These are phyloP conservation scores for Thelephora aurantiotincta DNA, from an alignment of 768 basidiomycete genomes.

Conservation along the genomic window DNA sequence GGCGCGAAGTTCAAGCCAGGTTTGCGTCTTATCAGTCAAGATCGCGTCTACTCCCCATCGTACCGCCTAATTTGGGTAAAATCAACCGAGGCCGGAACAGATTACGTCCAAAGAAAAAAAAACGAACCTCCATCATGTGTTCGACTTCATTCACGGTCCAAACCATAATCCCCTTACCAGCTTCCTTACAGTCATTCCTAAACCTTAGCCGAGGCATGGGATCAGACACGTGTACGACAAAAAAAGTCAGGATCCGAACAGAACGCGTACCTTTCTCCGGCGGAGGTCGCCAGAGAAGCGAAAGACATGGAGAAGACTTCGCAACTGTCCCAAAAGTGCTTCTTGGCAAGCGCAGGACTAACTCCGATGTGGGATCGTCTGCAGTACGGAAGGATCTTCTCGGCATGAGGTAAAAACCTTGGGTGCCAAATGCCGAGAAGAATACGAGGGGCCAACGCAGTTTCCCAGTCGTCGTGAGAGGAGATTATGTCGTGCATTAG, in stretches of 20 bases:
- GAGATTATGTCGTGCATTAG: slow-evolving; percentile 59
- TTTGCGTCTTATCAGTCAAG: slow-evolving; percentile 61
- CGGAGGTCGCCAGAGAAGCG: slow-evolving; percentile 44
- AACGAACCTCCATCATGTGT: slow-evolving; percentile 76
- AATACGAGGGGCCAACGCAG: slow-evolving; percentile 61
- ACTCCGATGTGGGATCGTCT: slow-evolving; percentile 71
- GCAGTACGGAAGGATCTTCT: slow-evolving; percentile 62
- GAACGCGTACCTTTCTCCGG: slow-evolving; percentile 43
- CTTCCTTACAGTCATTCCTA: slow-evolving; percentile 54
- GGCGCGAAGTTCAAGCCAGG: slow-evolving; percentile 49
- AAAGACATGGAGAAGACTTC: slow-evolving; percentile 79
- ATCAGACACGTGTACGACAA: neutral
- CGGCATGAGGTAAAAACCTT: slow-evolving; percentile 65
- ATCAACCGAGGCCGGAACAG: neutral
- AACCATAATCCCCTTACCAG: slow-evolving; percentile 77
- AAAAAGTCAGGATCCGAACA: neutral
- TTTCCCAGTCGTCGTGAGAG: slow-evolving; percentile 54
- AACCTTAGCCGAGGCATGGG: slow-evolving; percentile 39
- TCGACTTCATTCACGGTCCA: slow-evolving; percentile 90
- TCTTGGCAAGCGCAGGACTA: slow-evolving; percentile 53
- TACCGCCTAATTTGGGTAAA: slow-evolving; percentile 32
- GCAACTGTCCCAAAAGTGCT: slow-evolving; percentile 80
- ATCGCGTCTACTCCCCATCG: slow-evolving; percentile 71
- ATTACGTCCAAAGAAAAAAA: neutral
- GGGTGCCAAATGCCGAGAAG: slow-evolving; percentile 84